Percentiles rank a stretch among this genome's conserved stretches.
These are phyloP conservation scores for Acephala macrosclerotiorum DNA, from an alignment of 2,329 filamentous ascomycete genomes.

Conservation along the genomic window DNA sequence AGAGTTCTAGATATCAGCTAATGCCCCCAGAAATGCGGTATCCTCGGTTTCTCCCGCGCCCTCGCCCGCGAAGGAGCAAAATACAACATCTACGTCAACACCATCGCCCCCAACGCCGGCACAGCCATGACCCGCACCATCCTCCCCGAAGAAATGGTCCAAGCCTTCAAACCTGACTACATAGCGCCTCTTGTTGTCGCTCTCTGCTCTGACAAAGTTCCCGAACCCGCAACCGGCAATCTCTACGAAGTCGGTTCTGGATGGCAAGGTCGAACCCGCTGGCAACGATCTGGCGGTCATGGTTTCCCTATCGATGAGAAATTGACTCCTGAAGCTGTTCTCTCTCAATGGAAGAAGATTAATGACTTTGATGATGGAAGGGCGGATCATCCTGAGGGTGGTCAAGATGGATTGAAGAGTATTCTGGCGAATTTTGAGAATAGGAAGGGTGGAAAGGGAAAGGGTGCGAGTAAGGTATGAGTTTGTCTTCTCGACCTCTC, in stretches of 20 bases:
- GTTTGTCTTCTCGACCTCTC: conserved; percentile 24
- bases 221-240: conserved; percentile 82
- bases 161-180: conserved; percentile 99
- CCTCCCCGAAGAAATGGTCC: conserved; percentile 95
- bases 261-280: conserved; percentile 91
- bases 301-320: conserved; percentile 88
- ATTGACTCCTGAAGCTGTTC: conserved; percentile 84
- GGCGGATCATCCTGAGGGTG: conserved; percentile 84
- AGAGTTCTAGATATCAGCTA: conserved; percentile 41
- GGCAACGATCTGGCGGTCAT: conserved; percentile 90
- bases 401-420: conserved; percentile 78
- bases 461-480: conserved; percentile 65
- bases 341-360: conserved; percentile 79
- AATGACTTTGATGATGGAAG: conserved; percentile 87
- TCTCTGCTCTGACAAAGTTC: conserved; percentile 85
- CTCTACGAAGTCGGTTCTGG: conserved; percentile 96
- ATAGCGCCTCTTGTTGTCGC: conserved; percentile 92
- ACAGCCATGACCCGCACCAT: conserved; percentile 95
- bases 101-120: conserved; percentile 95
- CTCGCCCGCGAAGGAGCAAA: conserved; percentile 92
- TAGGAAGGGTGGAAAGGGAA: conserved; percentile 64
- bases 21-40: conserved; percentile 76
- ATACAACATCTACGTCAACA: conserved; percentile 98
- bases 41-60: conserved; percentile 93
- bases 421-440: conserved; percentile 87